Evolutionary conservation across 371 early-diverging fungal species (phyloP).

Genomic region (Mortierella sp.): DNA sequence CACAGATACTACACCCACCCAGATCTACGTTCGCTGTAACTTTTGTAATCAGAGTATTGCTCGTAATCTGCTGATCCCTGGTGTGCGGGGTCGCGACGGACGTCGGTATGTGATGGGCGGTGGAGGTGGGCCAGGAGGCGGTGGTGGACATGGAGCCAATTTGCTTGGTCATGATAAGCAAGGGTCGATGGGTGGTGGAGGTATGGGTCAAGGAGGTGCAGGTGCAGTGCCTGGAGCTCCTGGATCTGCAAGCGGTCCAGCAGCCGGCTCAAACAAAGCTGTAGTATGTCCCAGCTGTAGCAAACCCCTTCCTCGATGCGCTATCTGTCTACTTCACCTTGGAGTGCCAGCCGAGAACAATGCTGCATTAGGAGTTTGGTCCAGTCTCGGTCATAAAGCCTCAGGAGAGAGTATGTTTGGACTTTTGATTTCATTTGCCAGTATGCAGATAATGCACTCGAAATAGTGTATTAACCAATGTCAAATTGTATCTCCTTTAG

Average conservation of each 20-base stretch:
- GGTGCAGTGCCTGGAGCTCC: constrained; percentile 38
- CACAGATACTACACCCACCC: constrained; percentile 78
- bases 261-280: constrained; percentile 30
- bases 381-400: constrained; percentile 53
- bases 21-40: constrained; percentile 91
- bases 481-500: constrained; percentile 30
- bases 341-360: constrained; percentile 80
- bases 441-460: neutral
- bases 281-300: constrained; percentile 85
- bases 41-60: constrained; percentile 88
- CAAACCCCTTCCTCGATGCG: constrained; percentile 93
- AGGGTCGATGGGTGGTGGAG: constrained; percentile 49
- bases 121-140: constrained; percentile 44
- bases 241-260: constrained; percentile 25
- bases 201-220: constrained; percentile 24
- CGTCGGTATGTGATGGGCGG: constrained; percentile 65
- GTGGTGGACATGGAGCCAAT: constrained; percentile 31
- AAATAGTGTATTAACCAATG: neutral
- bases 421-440: neutral
- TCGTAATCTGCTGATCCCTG: constrained; percentile 69
- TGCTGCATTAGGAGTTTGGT: constrained; percentile 38
- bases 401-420: constrained; percentile 60
- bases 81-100: constrained; percentile 67
- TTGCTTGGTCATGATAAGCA: constrained; percentile 46
- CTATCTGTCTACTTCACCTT: constrained; percentile 88